A percentile compares a stretch with the other conserved stretches of the same genome.
Evolutionary conservation across 1,284 basidiomycete species (phyloP).

Genomic region (Boletellus dicymbophilus): DNA sequence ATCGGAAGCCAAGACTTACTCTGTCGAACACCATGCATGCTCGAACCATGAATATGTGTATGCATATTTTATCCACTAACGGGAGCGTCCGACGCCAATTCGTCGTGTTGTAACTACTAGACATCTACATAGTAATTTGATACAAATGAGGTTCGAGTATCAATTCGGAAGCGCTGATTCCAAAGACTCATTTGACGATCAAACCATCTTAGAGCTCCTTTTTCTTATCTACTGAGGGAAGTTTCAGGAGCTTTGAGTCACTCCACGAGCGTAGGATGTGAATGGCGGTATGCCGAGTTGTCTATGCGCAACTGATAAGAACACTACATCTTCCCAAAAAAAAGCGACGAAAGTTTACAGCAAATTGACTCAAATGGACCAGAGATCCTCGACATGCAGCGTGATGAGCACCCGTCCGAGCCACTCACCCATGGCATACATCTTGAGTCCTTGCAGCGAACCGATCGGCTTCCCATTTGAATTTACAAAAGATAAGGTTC

Average conservation of each 20-base stretch:
- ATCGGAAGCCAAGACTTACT: slow-evolving; percentile 53
- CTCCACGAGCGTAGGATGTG: slow-evolving; percentile 90
- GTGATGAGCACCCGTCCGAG: slow-evolving; percentile 79
- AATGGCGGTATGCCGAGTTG: slow-evolving; percentile 92
- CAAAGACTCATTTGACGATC: neutral
- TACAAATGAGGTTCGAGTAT: too few species aligned
- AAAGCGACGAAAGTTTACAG: slow-evolving; percentile 48
- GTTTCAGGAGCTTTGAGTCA: slow-evolving; percentile 82
- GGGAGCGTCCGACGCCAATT: too few species aligned
- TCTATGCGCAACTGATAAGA: slow-evolving; percentile 17
- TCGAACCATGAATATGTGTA: too few species aligned
- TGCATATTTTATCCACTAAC: too few species aligned
- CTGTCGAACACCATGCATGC: too few species aligned
- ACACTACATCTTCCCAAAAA: slow-evolving; percentile 26
- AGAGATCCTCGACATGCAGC: slow-evolving; percentile 89
- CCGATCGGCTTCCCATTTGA: slow-evolving; percentile 90
- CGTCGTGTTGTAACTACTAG: too few species aligned
- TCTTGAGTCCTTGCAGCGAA: slow-evolving; percentile 57
- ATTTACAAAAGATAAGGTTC: slow-evolving; percentile 81
- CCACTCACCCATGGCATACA: slow-evolving; percentile 78
- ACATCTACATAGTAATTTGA: too few species aligned
- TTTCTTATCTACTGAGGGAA: too few species aligned
- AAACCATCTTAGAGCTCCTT: slow-evolving; percentile 44
- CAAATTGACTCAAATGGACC: slow-evolving; percentile 91
- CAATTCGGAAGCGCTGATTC: too few species aligned